Evolutionary conservation across 2,329 filamentous ascomycete genomes (phyloP).

Genomic region (Botrytis fragariae): DNA sequence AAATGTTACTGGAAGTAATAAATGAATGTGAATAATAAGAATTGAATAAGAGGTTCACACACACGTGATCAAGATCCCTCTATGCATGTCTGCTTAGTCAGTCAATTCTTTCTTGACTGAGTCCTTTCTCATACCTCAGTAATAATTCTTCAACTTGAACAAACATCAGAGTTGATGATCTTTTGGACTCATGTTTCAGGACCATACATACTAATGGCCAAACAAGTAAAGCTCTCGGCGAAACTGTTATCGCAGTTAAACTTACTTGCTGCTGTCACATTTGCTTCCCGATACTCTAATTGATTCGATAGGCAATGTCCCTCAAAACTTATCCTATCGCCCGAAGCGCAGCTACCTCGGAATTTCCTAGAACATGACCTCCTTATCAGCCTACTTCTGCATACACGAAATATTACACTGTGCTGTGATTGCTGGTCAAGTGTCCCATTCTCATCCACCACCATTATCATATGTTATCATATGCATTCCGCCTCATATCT

Average conservation of each 20-base stretch:
- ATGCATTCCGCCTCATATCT: neutral
- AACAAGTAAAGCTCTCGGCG: neutral
- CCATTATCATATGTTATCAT: neutral
- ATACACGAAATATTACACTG: neutral
- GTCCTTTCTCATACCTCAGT: neutral
- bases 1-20: neutral
- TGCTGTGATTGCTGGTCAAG: conserved; percentile 7
- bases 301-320: neutral
- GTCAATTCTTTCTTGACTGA: neutral
- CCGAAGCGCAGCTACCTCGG: neutral
- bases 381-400: neutral
- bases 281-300: neutral
- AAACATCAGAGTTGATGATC: conserved; percentile 6
- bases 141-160: neutral
- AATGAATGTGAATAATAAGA: neutral
- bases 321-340: too few species aligned
- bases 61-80: neutral
- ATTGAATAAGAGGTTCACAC: neutral
- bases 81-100: neutral
- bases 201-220: neutral
- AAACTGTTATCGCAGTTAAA: neutral
- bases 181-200: neutral
- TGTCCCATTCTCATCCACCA: conserved; percentile 1
- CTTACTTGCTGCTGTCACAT: neutral
- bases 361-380: neutral